Evolutionary conservation across 2,329 filamentous ascomycete species (phyloP).

Genomic region (Mycosphaerella sp.): DNA sequence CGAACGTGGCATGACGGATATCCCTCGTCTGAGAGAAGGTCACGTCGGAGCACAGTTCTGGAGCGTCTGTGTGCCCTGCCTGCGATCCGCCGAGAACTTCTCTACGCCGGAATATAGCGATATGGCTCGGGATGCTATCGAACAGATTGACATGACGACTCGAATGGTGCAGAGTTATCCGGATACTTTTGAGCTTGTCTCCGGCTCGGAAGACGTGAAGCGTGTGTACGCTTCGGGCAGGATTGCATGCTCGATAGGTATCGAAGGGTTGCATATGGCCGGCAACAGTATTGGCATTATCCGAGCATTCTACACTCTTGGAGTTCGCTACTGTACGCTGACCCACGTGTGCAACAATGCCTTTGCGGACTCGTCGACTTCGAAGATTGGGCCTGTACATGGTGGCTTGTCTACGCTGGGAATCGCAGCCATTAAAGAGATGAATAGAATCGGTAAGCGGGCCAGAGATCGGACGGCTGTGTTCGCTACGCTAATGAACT

Average conservation of each 20-base stretch:
- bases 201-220: not conserved
- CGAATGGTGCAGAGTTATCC: slow-evolving; percentile 32
- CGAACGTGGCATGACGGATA: slow-evolving; percentile 30
- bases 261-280: slow-evolving; percentile 32
- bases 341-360: not conserved
- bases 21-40: slow-evolving; percentile 16
- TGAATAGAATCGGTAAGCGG: not conserved
- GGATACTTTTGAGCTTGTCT: slow-evolving; percentile 27
- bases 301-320: slow-evolving; percentile 35
- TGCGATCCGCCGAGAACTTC: slow-evolving; percentile 28
- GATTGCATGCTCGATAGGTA: slow-evolving; percentile 37
- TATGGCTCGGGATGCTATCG: slow-evolving; percentile 24
- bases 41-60: slow-evolving; percentile 30
- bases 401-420: not conserved
- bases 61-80: slow-evolving; percentile 21
- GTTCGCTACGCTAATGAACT: not conserved
- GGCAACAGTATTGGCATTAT: slow-evolving; percentile 35
- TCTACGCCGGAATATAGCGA: slow-evolving; percentile 24
- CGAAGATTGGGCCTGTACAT: not conserved
- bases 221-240: not conserved
- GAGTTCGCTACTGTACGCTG: slow-evolving; percentile 32
- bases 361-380: not conserved
- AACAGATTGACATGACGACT: slow-evolving; percentile 24
- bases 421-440: not conserved
- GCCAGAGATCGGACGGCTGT: too few species aligned